Evolutionary conservation across 2,329 filamentous ascomycete species (phyloP).

Genomic region (Thelonectria olida): DNA sequence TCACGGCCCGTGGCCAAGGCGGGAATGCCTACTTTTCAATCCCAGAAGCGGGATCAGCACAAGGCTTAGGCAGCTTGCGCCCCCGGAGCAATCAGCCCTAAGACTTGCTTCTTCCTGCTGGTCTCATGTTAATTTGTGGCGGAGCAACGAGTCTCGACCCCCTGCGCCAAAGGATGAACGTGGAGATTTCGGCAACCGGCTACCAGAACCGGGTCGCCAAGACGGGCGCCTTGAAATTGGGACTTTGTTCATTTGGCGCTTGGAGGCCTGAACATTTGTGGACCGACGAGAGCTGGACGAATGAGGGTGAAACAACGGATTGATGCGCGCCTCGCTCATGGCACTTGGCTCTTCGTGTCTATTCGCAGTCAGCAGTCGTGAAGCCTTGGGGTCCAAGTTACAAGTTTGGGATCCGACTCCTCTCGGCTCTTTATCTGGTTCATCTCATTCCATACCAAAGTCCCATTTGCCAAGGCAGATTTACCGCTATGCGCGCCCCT

Average conservation of each 20-base stretch:
- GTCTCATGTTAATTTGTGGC: background rate
- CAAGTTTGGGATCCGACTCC: too few species aligned
- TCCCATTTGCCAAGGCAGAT: too few species aligned
- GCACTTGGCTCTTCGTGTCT: background rate
- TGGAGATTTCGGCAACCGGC: background rate
- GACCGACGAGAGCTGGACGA: background rate
- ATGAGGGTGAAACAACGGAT: background rate
- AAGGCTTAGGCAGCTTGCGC: background rate
- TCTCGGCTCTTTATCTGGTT: too few species aligned
- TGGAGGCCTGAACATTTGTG: background rate
- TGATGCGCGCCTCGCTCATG: background rate
- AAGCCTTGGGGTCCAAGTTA: too few species aligned
- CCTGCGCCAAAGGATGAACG: background rate
- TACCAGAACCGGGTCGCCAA: background rate
- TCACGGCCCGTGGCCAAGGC: too few species aligned
- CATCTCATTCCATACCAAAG: too few species aligned
- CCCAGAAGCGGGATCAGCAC: background rate
- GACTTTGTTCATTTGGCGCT: too few species aligned
- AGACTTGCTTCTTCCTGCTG: background rate
- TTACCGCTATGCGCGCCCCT: too few species aligned
- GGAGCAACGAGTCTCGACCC: background rate
- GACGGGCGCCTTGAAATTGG: background rate
- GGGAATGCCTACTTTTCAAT: background rate
- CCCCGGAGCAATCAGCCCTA: background rate
- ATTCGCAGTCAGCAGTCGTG: too few species aligned